phyloP scores from a whole-genome alignment of 768 basidiomycete species.

The Lactarius hengduanensis region DNA sequence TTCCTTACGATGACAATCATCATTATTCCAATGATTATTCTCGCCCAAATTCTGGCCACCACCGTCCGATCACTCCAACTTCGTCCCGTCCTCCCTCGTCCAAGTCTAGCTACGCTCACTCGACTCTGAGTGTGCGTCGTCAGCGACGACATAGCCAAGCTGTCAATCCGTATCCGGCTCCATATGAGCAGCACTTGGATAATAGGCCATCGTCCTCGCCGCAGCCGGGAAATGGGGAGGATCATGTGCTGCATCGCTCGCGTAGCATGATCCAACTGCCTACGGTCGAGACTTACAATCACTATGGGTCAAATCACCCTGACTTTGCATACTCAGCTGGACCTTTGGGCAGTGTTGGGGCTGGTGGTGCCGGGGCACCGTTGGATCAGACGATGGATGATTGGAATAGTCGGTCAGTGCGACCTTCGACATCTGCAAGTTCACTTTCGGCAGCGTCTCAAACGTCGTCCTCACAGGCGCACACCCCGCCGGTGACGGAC shows the following conservation, averaged over 20 bases:
- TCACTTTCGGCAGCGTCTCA: constrained; percentile 75
- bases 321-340: constrained; percentile 82
- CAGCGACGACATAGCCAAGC: constrained; percentile 81
- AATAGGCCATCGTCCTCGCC: constrained; percentile 30
- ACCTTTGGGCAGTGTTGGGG: constrained; percentile 35
- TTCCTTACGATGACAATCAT: constrained; percentile 51
- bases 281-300: constrained; percentile 50
- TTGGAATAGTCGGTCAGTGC: constrained; percentile 45
- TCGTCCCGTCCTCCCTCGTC: constrained; percentile 69
- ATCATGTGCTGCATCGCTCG: constrained; percentile 64
- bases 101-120: constrained; percentile 51
- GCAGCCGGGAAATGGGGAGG: constrained; percentile 36
- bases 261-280: constrained; percentile 84
- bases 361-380: constrained; percentile 28
- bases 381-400: constrained; percentile 34
- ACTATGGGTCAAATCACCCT: constrained; percentile 40
- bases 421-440: constrained; percentile 77
- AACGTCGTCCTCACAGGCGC: constrained; percentile 76
- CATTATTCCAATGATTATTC: constrained; percentile 53
- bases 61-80: constrained; percentile 60
- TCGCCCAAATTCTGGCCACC: constrained; percentile 72
- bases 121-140: constrained; percentile 66
- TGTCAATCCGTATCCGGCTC: constrained; percentile 83
- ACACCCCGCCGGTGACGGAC: constrained; percentile 70
- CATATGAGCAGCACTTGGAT: constrained; percentile 54